These are phyloP conservation scores for Syzygium oleosum DNA, from an alignment of 345 rosid species.

Conservation along the genomic window DNA sequence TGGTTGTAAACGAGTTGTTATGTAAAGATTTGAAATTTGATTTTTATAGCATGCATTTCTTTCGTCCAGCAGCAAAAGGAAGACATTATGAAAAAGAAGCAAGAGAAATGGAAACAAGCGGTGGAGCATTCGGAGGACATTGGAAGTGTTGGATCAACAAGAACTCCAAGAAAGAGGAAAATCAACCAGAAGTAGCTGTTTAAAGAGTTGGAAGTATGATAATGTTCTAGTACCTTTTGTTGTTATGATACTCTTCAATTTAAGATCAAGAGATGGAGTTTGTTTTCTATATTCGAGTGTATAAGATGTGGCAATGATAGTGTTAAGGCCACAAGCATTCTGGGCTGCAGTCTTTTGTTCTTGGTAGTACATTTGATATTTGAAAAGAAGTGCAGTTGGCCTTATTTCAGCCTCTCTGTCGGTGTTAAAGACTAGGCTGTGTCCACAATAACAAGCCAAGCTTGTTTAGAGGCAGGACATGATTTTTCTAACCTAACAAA, in stretches of 20 bases:
- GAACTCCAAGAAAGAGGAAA: not conserved
- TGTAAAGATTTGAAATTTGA: not conserved
- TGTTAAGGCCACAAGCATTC: not conserved
- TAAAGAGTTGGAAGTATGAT: not conserved
- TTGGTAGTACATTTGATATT: not conserved
- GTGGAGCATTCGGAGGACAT: not conserved
- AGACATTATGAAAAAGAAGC: not conserved
- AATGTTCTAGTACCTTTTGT: not conserved
- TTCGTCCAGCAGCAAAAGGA: fast-evolving
- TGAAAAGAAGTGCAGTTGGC: not conserved
- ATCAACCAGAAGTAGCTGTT: not conserved
- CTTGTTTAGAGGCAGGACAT: not conserved
- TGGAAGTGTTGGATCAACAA: not conserved
- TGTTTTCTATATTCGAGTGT: not conserved
- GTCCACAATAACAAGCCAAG: not conserved
- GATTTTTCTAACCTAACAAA: not conserved
- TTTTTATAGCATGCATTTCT: not conserved
- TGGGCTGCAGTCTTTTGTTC: not conserved
- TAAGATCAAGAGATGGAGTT: not conserved
- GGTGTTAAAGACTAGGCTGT: not conserved
- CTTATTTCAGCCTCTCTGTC: not conserved
- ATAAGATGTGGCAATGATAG: not conserved
- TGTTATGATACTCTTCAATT: not conserved
- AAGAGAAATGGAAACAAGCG: not conserved
- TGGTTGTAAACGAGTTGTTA: not conserved